phyloP scores from a whole-genome alignment of 352 stramenopile species.

The Albugo laibachii region DNA sequence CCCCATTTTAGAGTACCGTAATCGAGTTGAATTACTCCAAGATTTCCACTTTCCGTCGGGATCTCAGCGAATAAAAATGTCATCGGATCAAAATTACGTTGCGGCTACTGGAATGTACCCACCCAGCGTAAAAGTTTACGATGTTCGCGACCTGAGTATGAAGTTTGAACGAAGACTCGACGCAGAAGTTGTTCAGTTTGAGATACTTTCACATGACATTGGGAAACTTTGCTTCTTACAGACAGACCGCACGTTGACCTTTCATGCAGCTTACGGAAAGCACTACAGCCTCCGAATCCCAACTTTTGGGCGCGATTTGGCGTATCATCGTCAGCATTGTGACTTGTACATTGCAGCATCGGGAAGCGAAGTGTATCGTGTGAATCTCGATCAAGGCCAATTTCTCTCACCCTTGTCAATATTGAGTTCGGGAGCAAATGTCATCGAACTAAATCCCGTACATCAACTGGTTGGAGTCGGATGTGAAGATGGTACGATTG shows the following conservation, averaged over 20 bases:
- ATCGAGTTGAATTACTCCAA: constrained; percentile 95
- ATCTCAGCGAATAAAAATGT: constrained; percentile 88
- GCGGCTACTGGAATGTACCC: constrained; percentile 93
- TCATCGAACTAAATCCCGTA: constrained; percentile 77
- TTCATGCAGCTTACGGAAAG: constrained; percentile 96
- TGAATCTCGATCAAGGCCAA: constrained; percentile 95
- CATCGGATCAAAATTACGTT: constrained; percentile 89
- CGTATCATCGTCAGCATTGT: constrained; percentile 90
- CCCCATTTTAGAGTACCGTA: constrained; percentile 41
- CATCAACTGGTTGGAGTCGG: constrained; percentile 81
- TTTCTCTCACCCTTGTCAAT: constrained; percentile 83
- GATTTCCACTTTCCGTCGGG: constrained; percentile 96
- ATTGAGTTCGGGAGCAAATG: constrained; percentile 54
- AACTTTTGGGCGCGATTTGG: constrained; percentile 94
- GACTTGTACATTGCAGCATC: constrained; percentile 89
- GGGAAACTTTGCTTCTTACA: constrained; percentile 96
- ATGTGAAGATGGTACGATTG: constrained; percentile 87
- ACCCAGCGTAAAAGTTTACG: constrained; percentile 90
- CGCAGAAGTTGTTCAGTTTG: constrained; percentile 91
- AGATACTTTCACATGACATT: constrained; percentile 91
- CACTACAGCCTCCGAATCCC: constrained; percentile 93
- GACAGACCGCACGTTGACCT: constrained; percentile 89
- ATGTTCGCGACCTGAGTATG: constrained; percentile 90
- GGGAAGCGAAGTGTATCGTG: constrained; percentile 84
- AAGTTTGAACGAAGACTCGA: constrained; percentile 98